Conservation (phyloP, 306 rosid species). For the Aeschynomene evenia region DNA sequence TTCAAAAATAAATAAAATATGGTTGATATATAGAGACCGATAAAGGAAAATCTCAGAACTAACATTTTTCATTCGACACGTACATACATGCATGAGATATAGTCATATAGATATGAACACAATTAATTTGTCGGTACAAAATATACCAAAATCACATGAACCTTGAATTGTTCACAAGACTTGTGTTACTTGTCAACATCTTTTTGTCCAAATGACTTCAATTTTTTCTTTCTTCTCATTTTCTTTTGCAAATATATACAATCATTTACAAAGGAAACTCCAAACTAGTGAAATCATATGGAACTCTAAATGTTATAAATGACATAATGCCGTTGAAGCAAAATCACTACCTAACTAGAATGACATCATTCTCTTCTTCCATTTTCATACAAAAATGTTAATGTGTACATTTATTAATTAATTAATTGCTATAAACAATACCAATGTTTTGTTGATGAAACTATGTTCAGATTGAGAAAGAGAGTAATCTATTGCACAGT, state of each 20-base stretch:
- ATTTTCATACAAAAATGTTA: too few species aligned
- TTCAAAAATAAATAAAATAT: too few species aligned
- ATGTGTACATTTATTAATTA: conserved; percentile 10
- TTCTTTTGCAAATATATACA: not conserved
- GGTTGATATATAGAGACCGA: too few species aligned
- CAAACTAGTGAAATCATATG: conserved; percentile 23
- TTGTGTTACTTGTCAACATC: not conserved
- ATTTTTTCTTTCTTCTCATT: not conserved
- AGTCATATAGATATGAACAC: not conserved
- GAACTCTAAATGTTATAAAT: conserved; percentile 33
- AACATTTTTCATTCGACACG: not conserved
- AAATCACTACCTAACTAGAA: conserved; percentile 32
- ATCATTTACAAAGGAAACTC: not conserved
- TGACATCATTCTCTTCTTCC: conserved; percentile 24
- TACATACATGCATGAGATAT: not conserved
- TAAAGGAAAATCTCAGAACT: too few species aligned
- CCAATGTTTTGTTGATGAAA: not conserved
- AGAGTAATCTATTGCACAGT: conserved; percentile 30
- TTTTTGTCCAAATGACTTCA: conserved; percentile 5
- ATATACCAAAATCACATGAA: conserved; percentile 24
- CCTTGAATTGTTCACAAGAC: conserved; percentile 9
- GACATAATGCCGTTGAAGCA: conserved; percentile 66
- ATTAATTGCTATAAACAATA: conserved; percentile 5
- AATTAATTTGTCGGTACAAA: conserved; percentile 6
- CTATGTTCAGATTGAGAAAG: conserved; percentile 26